Evolutionary conservation across 495 filamentous ascomycete species (phyloP).

Genomic region (Recurvomyces mirabilis): DNA sequence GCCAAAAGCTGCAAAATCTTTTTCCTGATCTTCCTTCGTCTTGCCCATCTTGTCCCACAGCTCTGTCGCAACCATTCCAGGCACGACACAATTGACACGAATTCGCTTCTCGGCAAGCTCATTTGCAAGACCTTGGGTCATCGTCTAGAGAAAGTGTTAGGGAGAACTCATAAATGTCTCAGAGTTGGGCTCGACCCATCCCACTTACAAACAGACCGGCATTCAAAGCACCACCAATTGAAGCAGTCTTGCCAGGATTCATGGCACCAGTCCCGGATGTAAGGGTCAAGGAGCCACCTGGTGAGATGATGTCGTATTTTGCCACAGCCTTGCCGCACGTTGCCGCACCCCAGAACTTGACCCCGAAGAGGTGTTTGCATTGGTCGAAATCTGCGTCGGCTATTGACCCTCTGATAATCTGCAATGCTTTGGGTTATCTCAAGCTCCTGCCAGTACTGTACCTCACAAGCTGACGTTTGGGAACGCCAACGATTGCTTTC

Average conservation of each 20-base stretch:
- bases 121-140: slow-evolving; percentile 20
- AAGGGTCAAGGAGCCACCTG: slow-evolving; percentile 26
- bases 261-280: slow-evolving; percentile 21
- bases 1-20: background rate
- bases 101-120: slow-evolving; percentile 19
- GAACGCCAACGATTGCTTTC: background rate
- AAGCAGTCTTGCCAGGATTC: slow-evolving; percentile 17
- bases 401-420: slow-evolving; percentile 34
- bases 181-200: too few relatives aligned
- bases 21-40: slow-evolving; percentile 10
- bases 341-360: slow-evolving; percentile 38
- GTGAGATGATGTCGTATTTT: slow-evolving; percentile 33
- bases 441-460: too few relatives aligned
- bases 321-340: slow-evolving; percentile 31
- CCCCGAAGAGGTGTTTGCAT: slow-evolving; percentile 33
- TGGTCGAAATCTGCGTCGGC: slow-evolving; percentile 31
- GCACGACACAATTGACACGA: slow-evolving; percentile 18
- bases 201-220: slow-evolving; percentile 17
- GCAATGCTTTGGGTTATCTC: background rate
- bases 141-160: too few relatives aligned
- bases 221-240: slow-evolving; percentile 18
- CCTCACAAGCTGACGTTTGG: too few relatives aligned
- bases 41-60: slow-evolving; percentile 21
- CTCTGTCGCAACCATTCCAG: slow-evolving; percentile 17
- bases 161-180: too few relatives aligned